Base-by-base conservation (phyloP, 2,329 filamentous ascomycete species). In the Paecilomyces formosus region DNA sequence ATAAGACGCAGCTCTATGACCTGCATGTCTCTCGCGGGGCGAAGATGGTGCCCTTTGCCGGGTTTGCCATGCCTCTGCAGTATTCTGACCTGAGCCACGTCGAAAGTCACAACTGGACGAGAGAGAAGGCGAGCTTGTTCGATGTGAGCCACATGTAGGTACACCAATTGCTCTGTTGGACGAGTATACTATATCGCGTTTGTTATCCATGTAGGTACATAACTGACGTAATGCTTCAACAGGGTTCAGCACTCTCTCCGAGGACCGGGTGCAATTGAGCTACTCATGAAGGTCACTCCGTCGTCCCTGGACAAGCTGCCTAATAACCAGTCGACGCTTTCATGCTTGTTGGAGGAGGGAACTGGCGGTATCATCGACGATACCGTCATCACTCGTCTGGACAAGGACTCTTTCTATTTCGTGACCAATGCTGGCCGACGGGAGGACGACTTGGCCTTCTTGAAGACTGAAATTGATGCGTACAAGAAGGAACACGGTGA, bases 21-120 rank as follows among this genome's bases (percentile, higher is more conserved):
- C 79, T 95, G 22, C 89, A 96, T 74, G 69, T 92, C 62, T 81
- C 84, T 59, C 81, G 90, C 70, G 90, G 90, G 65, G 94, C 84
- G 65, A 97, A 96, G 78, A 94, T 97, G 85, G 93, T 97, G 55
- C 90, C 91, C n/a, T 99, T 97, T 76, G 93, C 90, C 63, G 92
- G 91, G 65, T 96, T 88, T 78, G 81, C 85, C 66, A 97, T 99
- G 91, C 94, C 94, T 7, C 86, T 99, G 52, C 89, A 94, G 74
- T 99, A 97, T 79, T 76, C 82, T 33, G 84, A 86, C 64, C 82
- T 89, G 64, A 87, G 88, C 65, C 88, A 97, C 63, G 82, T 85
- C 65, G 89, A 92, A 61, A 96, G 91, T 56, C 94, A 97, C 79
- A 82, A 86, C 67, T 97, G 93, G 82, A 97, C 94, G 15, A 86